phyloP scores from a whole-genome alignment of 1,284 basidiomycete genomes.

The Cutaneotrichosporon mucoides region DNA sequence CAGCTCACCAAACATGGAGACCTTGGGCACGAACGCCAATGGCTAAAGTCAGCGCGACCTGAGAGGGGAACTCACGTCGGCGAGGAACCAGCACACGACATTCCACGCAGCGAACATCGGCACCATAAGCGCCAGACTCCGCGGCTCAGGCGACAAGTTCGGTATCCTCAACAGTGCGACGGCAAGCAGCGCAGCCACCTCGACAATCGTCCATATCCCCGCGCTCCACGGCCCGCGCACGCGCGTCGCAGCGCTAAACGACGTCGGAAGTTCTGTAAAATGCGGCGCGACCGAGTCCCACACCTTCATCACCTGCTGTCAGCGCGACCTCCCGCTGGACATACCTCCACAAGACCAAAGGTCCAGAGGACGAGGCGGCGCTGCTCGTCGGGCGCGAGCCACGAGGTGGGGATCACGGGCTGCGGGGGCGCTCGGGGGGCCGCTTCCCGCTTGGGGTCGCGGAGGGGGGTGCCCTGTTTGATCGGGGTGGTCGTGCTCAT shows the following conservation, averaged over 20 bases:
- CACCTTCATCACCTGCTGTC: constrained; percentile 37
- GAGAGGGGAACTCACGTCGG: constrained; percentile 23
- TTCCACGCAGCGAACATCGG: constrained; percentile 25
- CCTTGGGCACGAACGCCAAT: constrained; percentile 21
- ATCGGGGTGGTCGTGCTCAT: not conserved
- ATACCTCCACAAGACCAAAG: constrained; percentile 41
- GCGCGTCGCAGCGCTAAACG: constrained; percentile 26
- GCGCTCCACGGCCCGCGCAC: constrained; percentile 30
- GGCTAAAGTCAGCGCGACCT: constrained; percentile 1
- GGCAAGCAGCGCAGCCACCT: constrained; percentile 22
- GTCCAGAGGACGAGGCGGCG: constrained; percentile 34
- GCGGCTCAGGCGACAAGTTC: constrained; percentile 29
- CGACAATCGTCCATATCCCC: constrained; percentile 28
- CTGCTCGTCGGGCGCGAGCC: constrained; percentile 41
- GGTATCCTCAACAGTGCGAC: constrained; percentile 38
- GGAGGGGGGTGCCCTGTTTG: not conserved
- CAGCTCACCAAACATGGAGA: constrained; percentile 33
- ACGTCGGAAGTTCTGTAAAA: constrained; percentile 31
- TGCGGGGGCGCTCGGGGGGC: constrained; percentile 15
- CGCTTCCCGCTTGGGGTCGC: not conserved
- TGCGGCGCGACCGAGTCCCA: constrained; percentile 44
- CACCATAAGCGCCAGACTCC: constrained; percentile 21
- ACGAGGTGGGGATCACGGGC: constrained; percentile 41
- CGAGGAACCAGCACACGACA: constrained; percentile 34
- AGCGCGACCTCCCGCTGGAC: not conserved